Evolutionary conservation across 1,139 yeast genomes (phyloP), one percentile per base, ranked within the genome.

Genomic region (Maudiozyma humilis): DNA sequence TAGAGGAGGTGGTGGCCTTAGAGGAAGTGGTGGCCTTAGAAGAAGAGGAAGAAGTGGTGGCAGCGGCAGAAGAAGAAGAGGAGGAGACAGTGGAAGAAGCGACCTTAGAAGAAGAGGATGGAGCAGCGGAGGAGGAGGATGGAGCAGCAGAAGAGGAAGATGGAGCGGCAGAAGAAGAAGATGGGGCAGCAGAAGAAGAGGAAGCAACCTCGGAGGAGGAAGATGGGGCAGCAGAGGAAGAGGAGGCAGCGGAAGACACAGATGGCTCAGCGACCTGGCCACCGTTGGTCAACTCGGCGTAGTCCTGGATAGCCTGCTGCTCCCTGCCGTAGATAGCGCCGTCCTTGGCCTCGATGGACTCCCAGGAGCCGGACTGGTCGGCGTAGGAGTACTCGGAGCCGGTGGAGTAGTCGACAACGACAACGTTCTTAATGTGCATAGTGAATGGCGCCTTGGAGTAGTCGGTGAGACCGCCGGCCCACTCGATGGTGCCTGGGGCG

Each of bases 381-480:
- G 72, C 62, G 63, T 86, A 87, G 38, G 69, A 59, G 63, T 88
- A 47, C 23, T 73, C 72, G 1, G 72, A 57, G 36, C 96, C 96
- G 15, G 86, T 72, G 2, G 95, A 86, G 63, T 87, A 88, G 63
- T 88, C 96, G 31, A 78, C 68, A 15, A 84, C 85, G 36, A 72
- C 63, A 36, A 87, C 57, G 4, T 73, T 69, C 56, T 80, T 71
- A 50, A 88, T 73, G 51, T 72, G 60, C 85, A 84, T 84, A 32
- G 78, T 62, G 61, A 78, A 84, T 39, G 93, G 91, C 32, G 78
- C 87, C 38, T 72, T 56, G 13, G 73, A 52, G 58, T 76, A 82
- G 60, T 83, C 81, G 13, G 87, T 78, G n/a, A 53, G 51, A 42
- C 94, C 94, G 43, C 94, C 93, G 13, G 93, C 91, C 94, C 94